A percentile compares a stretch with the other conserved stretches of the same genome.
phyloP scores from a whole-genome alignment of 2,329 filamentous ascomycete genomes.

The Botrytis byssoidea region DNA sequence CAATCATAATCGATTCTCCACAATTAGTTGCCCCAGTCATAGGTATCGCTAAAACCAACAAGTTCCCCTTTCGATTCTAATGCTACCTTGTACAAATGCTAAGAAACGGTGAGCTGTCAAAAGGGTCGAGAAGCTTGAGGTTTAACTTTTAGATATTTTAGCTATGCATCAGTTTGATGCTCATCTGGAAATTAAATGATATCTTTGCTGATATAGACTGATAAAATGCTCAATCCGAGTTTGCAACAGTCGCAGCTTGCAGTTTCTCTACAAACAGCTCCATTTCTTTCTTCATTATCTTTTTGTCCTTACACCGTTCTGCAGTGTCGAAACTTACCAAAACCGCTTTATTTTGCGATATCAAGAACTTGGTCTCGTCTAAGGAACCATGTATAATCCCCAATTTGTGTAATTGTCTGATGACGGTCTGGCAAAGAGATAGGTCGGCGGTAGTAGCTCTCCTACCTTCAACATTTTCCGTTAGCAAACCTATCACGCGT shows the following conservation, averaged over 20 bases:
- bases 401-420: conserved; percentile 40
- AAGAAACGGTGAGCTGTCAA: background rate
- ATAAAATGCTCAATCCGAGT: background rate
- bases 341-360: conserved; percentile 35
- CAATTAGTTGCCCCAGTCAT: background rate
- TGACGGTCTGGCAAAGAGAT: conserved; percentile 31
- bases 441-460: conserved; percentile 38
- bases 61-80: conserved; percentile 10
- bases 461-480: conserved; percentile 36
- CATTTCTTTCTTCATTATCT: conserved; percentile 16
- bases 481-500: background rate
- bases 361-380: conserved; percentile 43
- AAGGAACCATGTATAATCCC: conserved; percentile 42
- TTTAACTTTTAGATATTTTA: background rate
- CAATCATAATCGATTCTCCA: background rate
- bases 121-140: background rate
- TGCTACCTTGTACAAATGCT: background rate
- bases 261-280: conserved; percentile 11
- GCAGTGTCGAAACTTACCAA: conserved; percentile 42
- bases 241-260: background rate
- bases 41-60: background rate
- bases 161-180: background rate
- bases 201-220: background rate
- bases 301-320: conserved; percentile 15
- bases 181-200: background rate